phyloP scores from a whole-genome alignment of 2,329 filamentous ascomycete genomes.

The Elsinoe necatrix region DNA sequence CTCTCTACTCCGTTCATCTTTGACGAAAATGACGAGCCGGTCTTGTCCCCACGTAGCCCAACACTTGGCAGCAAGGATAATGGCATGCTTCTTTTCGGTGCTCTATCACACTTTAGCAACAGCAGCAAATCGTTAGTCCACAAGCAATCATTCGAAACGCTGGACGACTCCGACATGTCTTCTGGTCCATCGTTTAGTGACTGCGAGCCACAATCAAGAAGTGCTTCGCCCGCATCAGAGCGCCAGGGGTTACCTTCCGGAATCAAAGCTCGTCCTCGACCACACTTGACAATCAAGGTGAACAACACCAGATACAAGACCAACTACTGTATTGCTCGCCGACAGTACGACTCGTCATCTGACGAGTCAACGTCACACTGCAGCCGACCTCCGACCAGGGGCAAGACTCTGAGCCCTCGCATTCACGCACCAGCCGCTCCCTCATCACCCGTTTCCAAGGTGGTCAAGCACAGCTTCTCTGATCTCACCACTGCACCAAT shows the following conservation, averaged over 20 bases:
- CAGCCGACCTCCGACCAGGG: neutral
- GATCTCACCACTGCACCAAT: neutral
- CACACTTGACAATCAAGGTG: conserved; percentile 9
- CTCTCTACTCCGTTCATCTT: neutral
- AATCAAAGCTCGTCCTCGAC: conserved; percentile 1
- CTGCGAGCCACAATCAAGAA: conserved; percentile 4
- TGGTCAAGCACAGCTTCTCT: neutral
- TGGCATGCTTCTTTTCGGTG: neutral
- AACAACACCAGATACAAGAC: conserved; percentile 6
- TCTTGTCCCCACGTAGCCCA: neutral
- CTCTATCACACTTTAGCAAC: neutral
- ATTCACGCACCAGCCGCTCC: neutral
- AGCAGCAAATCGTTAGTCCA: neutral
- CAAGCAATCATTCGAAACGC: conserved; percentile 6
- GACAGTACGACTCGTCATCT: neutral
- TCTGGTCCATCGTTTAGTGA: conserved; percentile 6
- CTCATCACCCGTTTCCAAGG: neutral
- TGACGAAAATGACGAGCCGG: conserved; percentile 10
- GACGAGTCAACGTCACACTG: neutral
- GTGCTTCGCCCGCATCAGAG: neutral
- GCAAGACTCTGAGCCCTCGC: neutral
- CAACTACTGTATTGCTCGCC: conserved; percentile 6
- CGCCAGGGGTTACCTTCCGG: neutral
- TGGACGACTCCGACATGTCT: neutral
- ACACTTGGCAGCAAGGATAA: conserved; percentile 1